phyloP scores from a whole-genome alignment of 345 rosid genomes.

The Abelmoschus esculentus region DNA sequence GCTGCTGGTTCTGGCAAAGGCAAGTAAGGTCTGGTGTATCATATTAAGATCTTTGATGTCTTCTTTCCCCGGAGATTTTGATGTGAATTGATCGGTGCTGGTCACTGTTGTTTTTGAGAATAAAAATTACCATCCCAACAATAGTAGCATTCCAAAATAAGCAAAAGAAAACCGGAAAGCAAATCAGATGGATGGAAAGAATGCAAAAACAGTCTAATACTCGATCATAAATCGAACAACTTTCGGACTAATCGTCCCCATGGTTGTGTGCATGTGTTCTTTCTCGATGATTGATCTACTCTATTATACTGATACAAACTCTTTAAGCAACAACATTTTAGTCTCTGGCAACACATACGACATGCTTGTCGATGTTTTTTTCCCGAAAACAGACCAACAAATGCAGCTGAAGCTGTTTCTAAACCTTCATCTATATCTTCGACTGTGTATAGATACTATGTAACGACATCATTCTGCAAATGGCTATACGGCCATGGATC shows the following conservation, averaged over 20 bases:
- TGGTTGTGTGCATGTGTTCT: no score
- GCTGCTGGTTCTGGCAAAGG: neutral
- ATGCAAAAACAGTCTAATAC: neutral
- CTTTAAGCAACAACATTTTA: constrained; percentile 7
- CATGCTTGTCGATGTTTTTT: constrained; percentile 54
- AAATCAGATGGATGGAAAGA: neutral
- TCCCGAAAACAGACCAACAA: constrained; percentile 58
- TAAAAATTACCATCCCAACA: neutral
- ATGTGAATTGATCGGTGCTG: no score
- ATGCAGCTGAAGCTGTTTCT: constrained; percentile 53
- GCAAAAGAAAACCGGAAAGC: neutral
- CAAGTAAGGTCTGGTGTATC: neutral
- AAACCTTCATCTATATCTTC: constrained; percentile 58
- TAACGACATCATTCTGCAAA: neutral
- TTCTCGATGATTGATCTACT: no score
- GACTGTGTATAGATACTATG: constrained; percentile 20
- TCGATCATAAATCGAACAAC: no score
- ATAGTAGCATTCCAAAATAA: neutral
- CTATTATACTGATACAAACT: neutral
- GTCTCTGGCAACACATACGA: constrained; percentile 27
- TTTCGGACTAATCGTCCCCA: neutral
- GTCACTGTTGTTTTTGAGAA: neutral
- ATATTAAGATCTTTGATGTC: neutral
- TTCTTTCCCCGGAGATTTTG: neutral
- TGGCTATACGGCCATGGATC: neutral